Evolutionary conservation across 2,329 filamentous ascomycete species (phyloP), one percentile per base, ranked within the genome.

Genomic region (Cladobotryum mycophilum): DNA sequence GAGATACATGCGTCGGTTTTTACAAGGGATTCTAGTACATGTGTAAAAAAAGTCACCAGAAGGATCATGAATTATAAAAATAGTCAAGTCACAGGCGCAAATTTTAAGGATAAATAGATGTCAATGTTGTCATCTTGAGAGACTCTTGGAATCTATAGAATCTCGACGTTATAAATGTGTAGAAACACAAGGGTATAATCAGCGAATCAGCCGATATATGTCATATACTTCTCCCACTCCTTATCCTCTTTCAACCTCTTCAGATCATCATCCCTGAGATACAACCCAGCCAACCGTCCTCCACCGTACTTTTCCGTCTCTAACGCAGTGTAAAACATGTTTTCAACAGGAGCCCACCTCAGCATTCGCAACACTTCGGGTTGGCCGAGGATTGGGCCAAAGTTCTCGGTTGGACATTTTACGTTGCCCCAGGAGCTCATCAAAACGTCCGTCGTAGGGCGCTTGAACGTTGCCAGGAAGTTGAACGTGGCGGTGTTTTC

Each of bases 381-480:
- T 15, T 55, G 64, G 0, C 76, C 77, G 2, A 81, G 55, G 0
- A 69, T 71, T 2, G 72, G 55, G 0, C 66, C 65, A 49, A 82
- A 81, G 42, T 79, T 73, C 7, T 74, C 61, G n/a, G 4, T 17
- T 0, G 68, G 61, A 13, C 64, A 66, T 3, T 70, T 61, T 3
- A 76, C 59, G 47, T 76, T 75, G 1, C 70, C 69, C 79, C 78
- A 82, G 1, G 77, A 81, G 51, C 75, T 80, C 5, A 82, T 53
- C 67, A 75, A 73, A 3, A 81, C 61, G 35, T 79, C 76, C 0
- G 58, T 60, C 0, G 68, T 30, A 8, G 25, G 59, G 0, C 65
- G 55, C 30, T 75, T 65, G 2, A 74, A 48, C 3, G 56, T 60
- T 0, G 67, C 68, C 2, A 63, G 66, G 4, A 73, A 54, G 1